phyloP scores from a whole-genome alignment of 768 basidiomycete species.

The Podaxis rugospora region DNA sequence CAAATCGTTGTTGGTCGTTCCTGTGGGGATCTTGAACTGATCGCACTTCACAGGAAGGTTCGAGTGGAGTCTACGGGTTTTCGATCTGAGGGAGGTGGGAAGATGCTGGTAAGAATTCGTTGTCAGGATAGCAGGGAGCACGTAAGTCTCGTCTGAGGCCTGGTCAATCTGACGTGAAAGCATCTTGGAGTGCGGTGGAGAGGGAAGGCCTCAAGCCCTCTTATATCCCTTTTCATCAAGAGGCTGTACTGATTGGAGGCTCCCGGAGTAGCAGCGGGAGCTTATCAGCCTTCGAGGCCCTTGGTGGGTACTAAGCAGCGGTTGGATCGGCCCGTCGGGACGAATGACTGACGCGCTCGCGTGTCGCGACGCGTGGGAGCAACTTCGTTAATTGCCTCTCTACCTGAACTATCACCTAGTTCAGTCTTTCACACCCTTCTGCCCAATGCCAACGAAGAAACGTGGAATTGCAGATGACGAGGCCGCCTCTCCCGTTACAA shows the following conservation, averaged over 20 bases:
- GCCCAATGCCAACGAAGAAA: neutral
- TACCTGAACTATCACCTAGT: neutral
- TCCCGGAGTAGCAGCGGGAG: neutral
- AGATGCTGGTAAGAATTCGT: neutral
- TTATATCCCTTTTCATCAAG: neutral
- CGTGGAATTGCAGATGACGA: neutral
- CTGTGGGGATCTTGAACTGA: neutral
- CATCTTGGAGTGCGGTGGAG: neutral
- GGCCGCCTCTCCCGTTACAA: neutral
- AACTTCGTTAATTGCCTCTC: neutral
- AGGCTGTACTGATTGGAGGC: neutral
- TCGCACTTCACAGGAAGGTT: conserved; percentile 1
- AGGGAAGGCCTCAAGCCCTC: neutral
- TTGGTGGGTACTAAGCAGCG: neutral
- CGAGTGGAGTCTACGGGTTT: neutral
- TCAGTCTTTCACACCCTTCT: neutral
- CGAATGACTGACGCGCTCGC: neutral
- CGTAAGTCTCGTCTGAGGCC: neutral
- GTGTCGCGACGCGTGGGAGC: conserved; percentile 6
- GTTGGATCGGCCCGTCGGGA: neutral
- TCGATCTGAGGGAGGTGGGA: neutral
- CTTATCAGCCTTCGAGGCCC: neutral
- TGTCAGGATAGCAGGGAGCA: neutral
- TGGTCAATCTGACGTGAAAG: neutral
- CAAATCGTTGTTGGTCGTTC: neutral